Base-by-base conservation (phyloP, 202 grass and related monocot species). In the Panicum hallii region DNA sequence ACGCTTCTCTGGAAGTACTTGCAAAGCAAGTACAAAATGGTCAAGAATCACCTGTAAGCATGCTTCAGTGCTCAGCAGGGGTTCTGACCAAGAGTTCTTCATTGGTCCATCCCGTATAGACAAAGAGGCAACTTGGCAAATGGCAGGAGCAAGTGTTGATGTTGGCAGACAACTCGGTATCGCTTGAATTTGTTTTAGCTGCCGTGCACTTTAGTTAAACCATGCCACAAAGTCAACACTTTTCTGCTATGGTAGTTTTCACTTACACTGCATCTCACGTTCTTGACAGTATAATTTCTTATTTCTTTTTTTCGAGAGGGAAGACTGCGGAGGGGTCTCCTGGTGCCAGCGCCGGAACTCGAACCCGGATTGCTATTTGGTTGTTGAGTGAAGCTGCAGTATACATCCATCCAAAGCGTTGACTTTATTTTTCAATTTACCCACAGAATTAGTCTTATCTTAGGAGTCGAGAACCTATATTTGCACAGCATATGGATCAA, bases 51-150 rank as follows among this genome's bases (percentile, higher is more conserved):
- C 6, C 22, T 48, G 20, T 30, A 16, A 43, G 6, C 36, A 42
- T 22, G 50, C 30, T 75, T 58, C 19, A 58, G n/a, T 58, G 36
- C 26, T 58, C 38, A 62, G 75, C 40, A 63, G 43, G 41, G 58
- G 9, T 63, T 63, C 47, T 75, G 71, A 84, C 60, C 81, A 66
- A 26, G 22, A 70, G 28, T 34, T 32, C 40, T 70, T 70, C 5
- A 28, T 70, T 5, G 40, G 67, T 45, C 19, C 41, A 9, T 12
- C 20, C 19, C 10, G 20, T 22, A 23, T 17, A 66, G 15, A 46
- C 42, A 46, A 45, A 70, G 20, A 6, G 11, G 67, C 43, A 26
- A 70, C 42, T 67, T 71, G 34, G 26, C 34, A 66, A 64, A 47
- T 65, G 82, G 61, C 3, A 44, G 15, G 19, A 67, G 48, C 19